Evolutionary conservation across 768 basidiomycete species (phyloP).

Genomic region (Fibroporia radiculosa): DNA sequence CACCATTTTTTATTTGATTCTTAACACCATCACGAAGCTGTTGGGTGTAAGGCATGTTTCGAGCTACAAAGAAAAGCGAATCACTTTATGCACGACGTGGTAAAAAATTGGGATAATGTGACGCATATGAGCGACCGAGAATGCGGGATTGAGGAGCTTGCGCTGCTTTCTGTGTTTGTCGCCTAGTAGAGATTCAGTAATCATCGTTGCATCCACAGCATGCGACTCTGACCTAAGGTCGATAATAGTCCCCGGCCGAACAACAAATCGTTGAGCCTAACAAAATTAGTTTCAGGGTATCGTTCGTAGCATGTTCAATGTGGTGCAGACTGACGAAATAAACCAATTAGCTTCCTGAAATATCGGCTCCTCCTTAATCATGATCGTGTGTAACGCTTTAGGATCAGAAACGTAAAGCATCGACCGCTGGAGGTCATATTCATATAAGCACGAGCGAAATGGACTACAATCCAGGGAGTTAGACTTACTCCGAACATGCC

Average conservation of each 20-base stretch:
- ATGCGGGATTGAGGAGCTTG: conserved; percentile 24
- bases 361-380: conserved; percentile 30
- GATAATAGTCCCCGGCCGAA: conserved; percentile 19
- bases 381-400: conserved; percentile 36
- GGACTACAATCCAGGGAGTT: not conserved
- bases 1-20: not conserved
- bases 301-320: too few species aligned
- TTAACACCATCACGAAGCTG: conserved; percentile 8
- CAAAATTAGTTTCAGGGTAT: not conserved
- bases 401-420: conserved; percentile 36
- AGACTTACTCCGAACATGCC: conserved; percentile 39
- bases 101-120: conserved; percentile 20
- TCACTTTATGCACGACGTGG: conserved; percentile 13
- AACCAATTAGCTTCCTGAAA: conserved; percentile 10
- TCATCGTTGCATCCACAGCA: not conserved
- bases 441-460: not conserved
- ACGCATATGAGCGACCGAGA: conserved; percentile 21
- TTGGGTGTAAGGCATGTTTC: not conserved
- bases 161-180: conserved; percentile 23
- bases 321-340: not conserved
- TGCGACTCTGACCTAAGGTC: conserved; percentile 15
- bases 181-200: conserved; percentile 8
- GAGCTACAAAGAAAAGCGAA: not conserved
- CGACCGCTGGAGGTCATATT: conserved; percentile 17
- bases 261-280: conserved; percentile 10